phyloP scores from a whole-genome alignment of 1,284 basidiomycete species.

The Grifola frondosa region DNA sequence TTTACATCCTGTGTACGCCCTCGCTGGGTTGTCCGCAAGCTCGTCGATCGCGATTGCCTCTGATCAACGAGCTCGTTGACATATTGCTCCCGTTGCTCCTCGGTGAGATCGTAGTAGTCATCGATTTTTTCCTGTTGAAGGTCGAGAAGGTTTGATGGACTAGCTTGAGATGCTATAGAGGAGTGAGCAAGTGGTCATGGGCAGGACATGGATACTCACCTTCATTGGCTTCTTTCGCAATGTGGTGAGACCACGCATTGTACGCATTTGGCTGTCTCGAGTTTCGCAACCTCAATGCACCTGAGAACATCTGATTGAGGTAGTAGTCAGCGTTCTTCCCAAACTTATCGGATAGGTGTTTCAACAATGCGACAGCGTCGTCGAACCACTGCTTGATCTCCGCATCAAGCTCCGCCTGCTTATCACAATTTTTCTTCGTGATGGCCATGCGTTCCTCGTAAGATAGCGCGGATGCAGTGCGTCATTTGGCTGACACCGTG shows the following conservation, averaged over 20 bases:
- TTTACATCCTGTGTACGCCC: constrained; percentile 1
- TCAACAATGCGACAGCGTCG: neutral
- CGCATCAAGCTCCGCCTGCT: neutral
- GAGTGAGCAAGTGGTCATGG: neutral
- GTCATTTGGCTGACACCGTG: neutral
- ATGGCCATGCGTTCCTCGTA: neutral
- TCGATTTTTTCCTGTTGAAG: neutral
- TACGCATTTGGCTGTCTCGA: neutral
- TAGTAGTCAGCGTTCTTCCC: neutral
- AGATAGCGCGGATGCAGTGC: neutral
- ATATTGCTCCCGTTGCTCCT: neutral
- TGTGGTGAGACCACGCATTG: constrained; percentile 2
- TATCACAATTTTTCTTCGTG: neutral
- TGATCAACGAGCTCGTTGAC: neutral
- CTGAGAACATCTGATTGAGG: neutral
- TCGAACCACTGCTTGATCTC: neutral
- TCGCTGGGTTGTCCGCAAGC: neutral
- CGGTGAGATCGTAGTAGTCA: neutral
- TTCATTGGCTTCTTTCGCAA: constrained; percentile 2
- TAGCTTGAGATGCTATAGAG: neutral
- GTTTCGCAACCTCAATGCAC: neutral
- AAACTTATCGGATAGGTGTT: neutral
- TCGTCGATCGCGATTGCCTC: neutral
- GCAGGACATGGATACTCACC: too few relatives aligned
- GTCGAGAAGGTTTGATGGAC: neutral